phyloP scores from a whole-genome alignment of 305 asterid genomes.

The Fraxinus baroniana region DNA sequence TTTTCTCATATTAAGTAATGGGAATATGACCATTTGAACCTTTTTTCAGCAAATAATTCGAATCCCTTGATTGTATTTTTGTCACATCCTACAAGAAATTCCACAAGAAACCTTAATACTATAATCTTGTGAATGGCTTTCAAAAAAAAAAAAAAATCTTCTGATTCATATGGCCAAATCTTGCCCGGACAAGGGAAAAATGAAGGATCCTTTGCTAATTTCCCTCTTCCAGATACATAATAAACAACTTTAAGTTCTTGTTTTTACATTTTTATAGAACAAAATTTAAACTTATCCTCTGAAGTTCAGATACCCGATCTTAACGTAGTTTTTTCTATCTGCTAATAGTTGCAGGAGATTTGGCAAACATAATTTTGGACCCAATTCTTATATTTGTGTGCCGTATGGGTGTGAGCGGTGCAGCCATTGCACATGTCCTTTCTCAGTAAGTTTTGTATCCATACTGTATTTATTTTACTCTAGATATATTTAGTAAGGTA shows the following conservation, averaged over 20 bases:
- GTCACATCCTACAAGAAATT: neutral
- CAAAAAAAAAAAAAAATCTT: neutral
- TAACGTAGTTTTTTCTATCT: neutral
- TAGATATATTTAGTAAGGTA: neutral
- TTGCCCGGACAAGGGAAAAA: neutral
- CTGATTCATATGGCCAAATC: neutral
- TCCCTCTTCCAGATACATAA: neutral
- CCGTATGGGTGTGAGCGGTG: slow-evolving; percentile 63
- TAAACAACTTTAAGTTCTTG: neutral
- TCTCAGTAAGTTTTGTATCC: slow-evolving; percentile 59
- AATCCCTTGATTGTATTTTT: neutral
- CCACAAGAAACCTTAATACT: neutral
- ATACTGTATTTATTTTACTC: neutral
- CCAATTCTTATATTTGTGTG: slow-evolving; percentile 60
- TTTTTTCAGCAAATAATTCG: neutral
- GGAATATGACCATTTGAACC: neutral
- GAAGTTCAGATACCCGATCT: neutral
- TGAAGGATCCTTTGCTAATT: neutral
- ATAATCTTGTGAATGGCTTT: neutral
- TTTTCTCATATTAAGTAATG: neutral
- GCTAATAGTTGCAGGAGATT: slow-evolving; percentile 65
- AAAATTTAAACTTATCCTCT: neutral
- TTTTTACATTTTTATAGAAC: neutral
- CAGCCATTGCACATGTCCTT: slow-evolving; percentile 68
- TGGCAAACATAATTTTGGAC: slow-evolving; percentile 63